phyloP scores from a whole-genome alignment of 805 yeast species.

The Candida khao-thaluensis region DNA sequence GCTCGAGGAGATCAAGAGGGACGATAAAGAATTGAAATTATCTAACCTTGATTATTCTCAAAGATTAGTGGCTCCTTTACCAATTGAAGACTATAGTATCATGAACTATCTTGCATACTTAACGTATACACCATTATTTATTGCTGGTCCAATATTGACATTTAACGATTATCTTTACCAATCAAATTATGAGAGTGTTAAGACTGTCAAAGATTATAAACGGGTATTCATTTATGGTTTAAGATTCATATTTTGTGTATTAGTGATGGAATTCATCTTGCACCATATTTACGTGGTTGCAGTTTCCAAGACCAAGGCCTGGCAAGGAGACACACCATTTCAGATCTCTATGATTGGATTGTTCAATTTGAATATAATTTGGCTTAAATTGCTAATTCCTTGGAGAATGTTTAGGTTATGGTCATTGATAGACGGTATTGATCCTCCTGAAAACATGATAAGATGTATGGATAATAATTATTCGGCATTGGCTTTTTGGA shows the following conservation, averaged over 20 bases:
- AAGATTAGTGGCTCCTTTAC: constrained; percentile 63
- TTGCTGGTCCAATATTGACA: constrained; percentile 93
- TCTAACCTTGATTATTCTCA: constrained; percentile 53
- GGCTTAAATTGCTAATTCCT: constrained; percentile 91
- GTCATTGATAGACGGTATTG: constrained; percentile 89
- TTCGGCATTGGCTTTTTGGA: constrained; percentile 94
- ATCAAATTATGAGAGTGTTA: constrained; percentile 49
- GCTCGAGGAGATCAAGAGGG: constrained; percentile 12
- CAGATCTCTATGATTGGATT: constrained; percentile 93
- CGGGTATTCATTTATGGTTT: constrained; percentile 61
- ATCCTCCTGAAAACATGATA: constrained; percentile 97
- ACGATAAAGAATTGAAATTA: constrained; percentile 12
- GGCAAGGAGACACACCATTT: constrained; percentile 87
- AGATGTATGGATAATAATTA: constrained; percentile 94
- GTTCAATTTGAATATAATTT: constrained; percentile 84
- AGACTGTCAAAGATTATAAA: constrained; percentile 53
- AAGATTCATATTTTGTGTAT: constrained; percentile 67
- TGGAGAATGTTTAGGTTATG: constrained; percentile 95
- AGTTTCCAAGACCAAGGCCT: constrained; percentile 82
- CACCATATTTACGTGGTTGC: constrained; percentile 94
- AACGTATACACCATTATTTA: constrained; percentile 82
- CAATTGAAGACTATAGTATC: constrained; percentile 58
- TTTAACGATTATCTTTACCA: constrained; percentile 90
- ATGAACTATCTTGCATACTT: constrained; percentile 72
- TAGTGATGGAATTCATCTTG: constrained; percentile 84